Base-by-base conservation (phyloP, 192 early-diverging fungal species). In the Podila verticillata region DNA sequence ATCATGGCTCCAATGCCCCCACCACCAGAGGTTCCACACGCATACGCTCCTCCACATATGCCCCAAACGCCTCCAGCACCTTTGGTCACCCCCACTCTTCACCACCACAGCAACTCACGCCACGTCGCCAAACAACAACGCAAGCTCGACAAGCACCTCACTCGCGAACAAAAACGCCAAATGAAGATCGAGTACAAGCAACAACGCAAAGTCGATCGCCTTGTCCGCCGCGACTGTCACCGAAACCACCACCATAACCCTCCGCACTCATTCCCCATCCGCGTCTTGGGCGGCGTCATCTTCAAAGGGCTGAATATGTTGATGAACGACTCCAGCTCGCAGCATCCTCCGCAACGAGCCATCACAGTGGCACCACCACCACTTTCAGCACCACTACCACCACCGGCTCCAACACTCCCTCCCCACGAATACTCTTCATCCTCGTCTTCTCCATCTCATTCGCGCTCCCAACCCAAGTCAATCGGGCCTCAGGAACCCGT, bases 401-500 rank as follows among this genome's bases (percentile, higher is more conserved):
- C 51, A 22, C n/a, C 24, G 15, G 15, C 44, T 7, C 44, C 44
- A 47, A 15, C 44, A 26, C 51, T 24, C 6, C 51, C 51, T 24
- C 5, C n/a, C 10, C 51, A 4, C 22, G 9, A 6, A 54, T 49
- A 0, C n/a, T 26, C n/a, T 15, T 24, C 49, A 12, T 10, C 32
- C 24, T 35, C 54, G 26, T 28, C 59, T 20, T 57, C 56, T 4
- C 24, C 56, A 28, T 22, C 56, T 26, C 20, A 7, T 7, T 6
- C 56, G 6, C 56, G 56, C 15, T 2, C 20, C 10, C 12, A 32
- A 0, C 39, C 47, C 8, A 63, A 63, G 28, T 6, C n/a, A 57
- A 31, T 71, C 7, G 61, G 61, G 0, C 32, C 61, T 13, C 69
- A 63, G 20, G 69, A 71, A 5, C 69, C 69, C 1, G 28, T 71